Evolutionary conservation across 2,329 filamentous ascomycete species (phyloP).

Genomic region (Torrubiella hemipterigena): DNA sequence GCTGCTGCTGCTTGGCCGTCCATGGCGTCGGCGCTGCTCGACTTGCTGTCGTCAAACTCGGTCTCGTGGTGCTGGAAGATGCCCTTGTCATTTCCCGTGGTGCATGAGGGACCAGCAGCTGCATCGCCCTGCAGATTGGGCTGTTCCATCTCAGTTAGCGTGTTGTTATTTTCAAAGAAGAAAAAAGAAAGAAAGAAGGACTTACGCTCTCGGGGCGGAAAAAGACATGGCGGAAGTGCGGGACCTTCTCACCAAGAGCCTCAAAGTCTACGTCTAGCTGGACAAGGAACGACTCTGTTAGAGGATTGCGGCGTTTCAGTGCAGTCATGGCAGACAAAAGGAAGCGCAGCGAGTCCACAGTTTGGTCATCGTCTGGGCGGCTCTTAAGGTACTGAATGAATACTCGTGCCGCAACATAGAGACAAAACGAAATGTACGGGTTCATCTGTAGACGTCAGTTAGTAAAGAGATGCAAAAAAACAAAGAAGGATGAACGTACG

Average conservation of each 20-base stretch:
- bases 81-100: conserved; percentile 23
- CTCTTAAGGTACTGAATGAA: conserved; percentile 97
- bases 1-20: too few species aligned
- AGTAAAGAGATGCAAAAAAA: conserved; percentile 7
- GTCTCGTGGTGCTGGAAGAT: conserved; percentile 29
- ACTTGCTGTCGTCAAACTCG: conserved; percentile 29
- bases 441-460: conserved; percentile 67
- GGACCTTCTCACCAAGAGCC: conserved; percentile 51
- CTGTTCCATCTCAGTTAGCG: conserved; percentile 15
- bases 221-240: conserved; percentile 42
- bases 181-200: conserved; percentile 8
- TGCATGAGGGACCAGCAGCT: too few species aligned
- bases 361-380: conserved; percentile 71
- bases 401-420: conserved; percentile 90
- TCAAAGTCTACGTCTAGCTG: conserved; percentile 89
- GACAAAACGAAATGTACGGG: conserved; percentile 86
- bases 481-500: conserved; percentile 38
- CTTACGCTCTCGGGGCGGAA: conserved; percentile 41
- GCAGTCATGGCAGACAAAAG: conserved; percentile 83
- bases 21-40: conserved; percentile 25
- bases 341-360: conserved; percentile 75
- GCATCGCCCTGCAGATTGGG: too few species aligned
- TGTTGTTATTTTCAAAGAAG: background rate
- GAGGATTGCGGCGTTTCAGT: conserved; percentile 73
- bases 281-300: conserved; percentile 89